These are phyloP conservation scores for Apiospora rasikravindrae DNA, from an alignment of 2,329 filamentous ascomycete species.

Conservation along the genomic window DNA sequence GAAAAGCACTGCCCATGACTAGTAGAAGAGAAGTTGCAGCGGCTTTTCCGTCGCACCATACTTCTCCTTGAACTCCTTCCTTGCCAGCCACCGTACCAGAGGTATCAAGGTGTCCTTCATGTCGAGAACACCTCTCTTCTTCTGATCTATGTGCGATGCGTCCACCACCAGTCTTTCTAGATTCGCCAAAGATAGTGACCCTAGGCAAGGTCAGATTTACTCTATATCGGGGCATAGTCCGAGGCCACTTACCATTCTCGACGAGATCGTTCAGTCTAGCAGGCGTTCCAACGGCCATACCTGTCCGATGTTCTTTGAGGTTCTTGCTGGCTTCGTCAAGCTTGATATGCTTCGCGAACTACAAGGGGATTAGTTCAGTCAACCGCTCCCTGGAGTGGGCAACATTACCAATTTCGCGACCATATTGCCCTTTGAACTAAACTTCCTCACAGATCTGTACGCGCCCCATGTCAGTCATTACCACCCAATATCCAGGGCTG, in stretches of 20 bases:
- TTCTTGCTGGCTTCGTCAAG: constrained; percentile 82
- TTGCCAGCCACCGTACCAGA: constrained; percentile 74
- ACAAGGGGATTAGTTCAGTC: constrained; percentile 18
- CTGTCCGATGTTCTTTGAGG: constrained; percentile 72
- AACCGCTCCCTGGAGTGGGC: background rate
- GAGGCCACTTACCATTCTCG: constrained; percentile 68
- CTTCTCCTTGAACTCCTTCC: constrained; percentile 71
- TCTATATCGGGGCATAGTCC: background rate
- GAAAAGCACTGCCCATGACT: constrained; percentile 26
- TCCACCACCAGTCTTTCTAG: constrained; percentile 86
- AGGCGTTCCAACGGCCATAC: constrained; percentile 90
- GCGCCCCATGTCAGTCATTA: background rate
- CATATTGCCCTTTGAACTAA: constrained; percentile 76
- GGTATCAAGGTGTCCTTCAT: constrained; percentile 93
- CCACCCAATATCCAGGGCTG: background rate
- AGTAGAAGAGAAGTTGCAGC: constrained; percentile 71
- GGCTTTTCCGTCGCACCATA: constrained; percentile 66
- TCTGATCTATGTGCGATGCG: constrained; percentile 90
- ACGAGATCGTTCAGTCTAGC: constrained; percentile 81
- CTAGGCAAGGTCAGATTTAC: constrained; percentile 41
- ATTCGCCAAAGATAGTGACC: constrained; percentile 71
- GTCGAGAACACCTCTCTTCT: constrained; percentile 91
- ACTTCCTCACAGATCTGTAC: constrained; percentile 71
- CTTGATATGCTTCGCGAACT: constrained; percentile 98
- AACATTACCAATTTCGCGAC: constrained; percentile 77